Percentiles rank a stretch among this genome's conserved stretches.
Evolutionary conservation across 345 rosid species (phyloP).

Genomic region (Pseudoturritis turrita): DNA sequence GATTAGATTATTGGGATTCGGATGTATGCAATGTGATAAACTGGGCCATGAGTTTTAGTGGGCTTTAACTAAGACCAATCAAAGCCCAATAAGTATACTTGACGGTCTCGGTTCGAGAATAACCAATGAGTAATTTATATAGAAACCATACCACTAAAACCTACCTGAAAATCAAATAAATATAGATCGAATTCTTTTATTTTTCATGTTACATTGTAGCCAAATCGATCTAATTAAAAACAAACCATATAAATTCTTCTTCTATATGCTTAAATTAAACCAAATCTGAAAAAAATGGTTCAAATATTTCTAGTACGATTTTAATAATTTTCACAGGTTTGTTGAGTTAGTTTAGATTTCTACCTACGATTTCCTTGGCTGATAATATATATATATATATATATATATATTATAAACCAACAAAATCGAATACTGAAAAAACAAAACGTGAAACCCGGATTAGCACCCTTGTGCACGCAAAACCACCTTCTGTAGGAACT

Average conservation of each 20-base stretch:
- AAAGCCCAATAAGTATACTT: neutral
- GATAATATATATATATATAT: too few relatives aligned
- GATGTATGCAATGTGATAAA: neutral
- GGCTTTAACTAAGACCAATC: neutral
- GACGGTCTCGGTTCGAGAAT: neutral
- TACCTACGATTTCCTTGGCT: too few relatives aligned
- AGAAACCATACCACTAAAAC: too few relatives aligned
- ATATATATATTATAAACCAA: too few relatives aligned
- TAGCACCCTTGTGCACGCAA: neutral
- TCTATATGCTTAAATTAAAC: too few relatives aligned
- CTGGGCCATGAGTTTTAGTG: neutral
- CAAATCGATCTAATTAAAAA: too few relatives aligned
- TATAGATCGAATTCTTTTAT: neutral
- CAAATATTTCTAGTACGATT: too few relatives aligned
- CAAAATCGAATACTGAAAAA: too few relatives aligned
- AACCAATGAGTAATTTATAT: neutral
- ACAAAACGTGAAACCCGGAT: neutral
- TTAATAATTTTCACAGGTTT: too few relatives aligned
- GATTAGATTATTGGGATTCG: neutral
- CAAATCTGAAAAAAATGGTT: too few relatives aligned
- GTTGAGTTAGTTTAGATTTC: too few relatives aligned
- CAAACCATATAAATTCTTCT: too few relatives aligned
- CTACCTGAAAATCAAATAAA: neutral
- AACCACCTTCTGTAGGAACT: neutral
- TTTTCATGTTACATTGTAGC: neutral